Evolutionary conservation across 129 eudicot species (phyloP).

Genomic region (Oenanthe sinensis): DNA sequence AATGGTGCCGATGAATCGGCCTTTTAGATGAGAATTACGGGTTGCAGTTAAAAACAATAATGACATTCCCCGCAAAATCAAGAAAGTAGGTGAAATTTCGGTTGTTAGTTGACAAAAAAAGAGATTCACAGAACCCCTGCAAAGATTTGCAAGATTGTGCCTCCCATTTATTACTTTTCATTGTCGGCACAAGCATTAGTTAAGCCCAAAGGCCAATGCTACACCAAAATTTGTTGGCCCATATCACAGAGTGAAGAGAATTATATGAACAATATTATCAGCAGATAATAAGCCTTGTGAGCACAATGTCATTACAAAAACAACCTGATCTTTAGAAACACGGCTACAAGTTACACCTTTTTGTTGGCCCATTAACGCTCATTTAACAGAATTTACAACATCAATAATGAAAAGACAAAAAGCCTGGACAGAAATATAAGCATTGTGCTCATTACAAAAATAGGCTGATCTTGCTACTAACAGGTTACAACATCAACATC

Average conservation of each 20-base stretch:
- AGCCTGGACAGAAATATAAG: background rate
- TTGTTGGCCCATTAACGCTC: background rate
- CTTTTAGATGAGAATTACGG: background rate
- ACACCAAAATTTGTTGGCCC: background rate
- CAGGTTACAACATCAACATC: conserved; percentile 7
- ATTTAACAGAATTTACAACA: background rate
- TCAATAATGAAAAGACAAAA: background rate
- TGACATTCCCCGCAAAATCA: background rate
- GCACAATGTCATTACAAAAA: conserved; percentile 22
- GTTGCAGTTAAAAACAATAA: background rate
- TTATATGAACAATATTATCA: too few species aligned
- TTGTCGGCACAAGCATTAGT: background rate
- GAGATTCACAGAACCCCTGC: background rate
- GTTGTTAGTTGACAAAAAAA: background rate
- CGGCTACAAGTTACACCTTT: conserved; percentile 7
- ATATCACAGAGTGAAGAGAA: background rate
- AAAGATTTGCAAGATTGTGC: background rate
- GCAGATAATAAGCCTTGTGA: too few species aligned
- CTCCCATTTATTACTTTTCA: background rate
- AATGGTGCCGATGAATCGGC: conserved; percentile 7
- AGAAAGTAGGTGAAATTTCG: background rate
- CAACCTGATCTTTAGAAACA: background rate
- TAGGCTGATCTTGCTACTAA: conserved; percentile 5
- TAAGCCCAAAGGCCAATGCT: conserved; percentile 5
- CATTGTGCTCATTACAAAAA: conserved; percentile 25